Base-by-base conservation (phyloP, 1,284 basidiomycete genomes). In the Ustilago trichophora region DNA sequence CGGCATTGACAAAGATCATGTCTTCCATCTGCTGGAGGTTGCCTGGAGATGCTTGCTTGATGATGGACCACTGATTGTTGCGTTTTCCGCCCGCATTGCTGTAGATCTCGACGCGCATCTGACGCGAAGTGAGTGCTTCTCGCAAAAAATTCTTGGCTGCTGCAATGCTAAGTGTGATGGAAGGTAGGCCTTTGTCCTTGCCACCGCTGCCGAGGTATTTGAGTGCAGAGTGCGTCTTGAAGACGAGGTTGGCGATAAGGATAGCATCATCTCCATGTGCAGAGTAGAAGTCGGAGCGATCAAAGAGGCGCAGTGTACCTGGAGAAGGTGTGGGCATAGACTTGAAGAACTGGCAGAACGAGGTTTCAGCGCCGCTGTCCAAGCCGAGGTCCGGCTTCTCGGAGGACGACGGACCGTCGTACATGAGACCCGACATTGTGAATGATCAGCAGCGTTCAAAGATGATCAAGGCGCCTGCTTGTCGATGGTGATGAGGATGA, bases 21-120 rank as follows among this genome's bases (percentile, higher is more conserved):
- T 98, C 96, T 82, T 98, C 96, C 13, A 98, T 88, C 24, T 90
- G 89, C 77, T 92, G 90, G 10, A 98, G 83, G 80, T 98, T 98
- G 45, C 96, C 96, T 0, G 96, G 96, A 5, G 92, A 94, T 0
- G 93, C 93, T 85, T 92, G 88, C 82, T 93, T 93, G 76, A 88
- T 87, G 37, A 96, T 77, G 25, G 84, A 83, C 76, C 38, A 69
- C 85, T 81, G 15, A 86, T 87, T 79, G 89, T 90, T 83, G 90
- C 93, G 10, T 88, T 89, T 52, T 37, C 78, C 75, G 87, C 87
- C 0, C 87, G 87, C 84, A 19, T 72, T 72, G 34, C 52, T 12
- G 72, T 73, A 81, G 49, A 98, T 96, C 83, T 98, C 93, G n/a
- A 98, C 87, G 26, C 91, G 87, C 73, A 99, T 87, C 83, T 98